phyloP scores from a whole-genome alignment of 1,284 basidiomycete genomes.

The Tilletia horrida region DNA sequence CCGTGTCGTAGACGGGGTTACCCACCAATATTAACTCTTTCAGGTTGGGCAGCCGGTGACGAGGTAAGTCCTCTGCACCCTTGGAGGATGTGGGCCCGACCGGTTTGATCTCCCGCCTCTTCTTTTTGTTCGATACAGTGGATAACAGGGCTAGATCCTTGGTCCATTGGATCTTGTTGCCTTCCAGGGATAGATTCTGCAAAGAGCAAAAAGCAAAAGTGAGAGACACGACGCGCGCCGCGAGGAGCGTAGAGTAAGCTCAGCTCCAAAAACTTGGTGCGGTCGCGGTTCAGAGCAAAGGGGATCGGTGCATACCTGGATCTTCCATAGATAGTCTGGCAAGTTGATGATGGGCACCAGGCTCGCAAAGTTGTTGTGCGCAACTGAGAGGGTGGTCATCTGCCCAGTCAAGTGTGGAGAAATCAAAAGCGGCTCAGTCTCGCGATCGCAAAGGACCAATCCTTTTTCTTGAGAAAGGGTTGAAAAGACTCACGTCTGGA shows the following conservation, averaged over 20 bases:
- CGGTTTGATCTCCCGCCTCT: neutral
- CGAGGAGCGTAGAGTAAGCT: too few relatives aligned
- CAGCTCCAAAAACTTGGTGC: too few relatives aligned
- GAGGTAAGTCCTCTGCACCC: neutral
- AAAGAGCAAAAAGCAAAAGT: neutral
- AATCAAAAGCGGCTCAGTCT: neutral
- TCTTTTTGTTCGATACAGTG: slow-evolving; percentile 23
- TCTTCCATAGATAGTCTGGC: slow-evolving; percentile 59
- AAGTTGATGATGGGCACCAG: slow-evolving; percentile 34
- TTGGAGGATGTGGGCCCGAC: too few relatives aligned
- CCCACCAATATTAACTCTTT: slow-evolving; percentile 72
- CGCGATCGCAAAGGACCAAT: neutral
- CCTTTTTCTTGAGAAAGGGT: neutral
- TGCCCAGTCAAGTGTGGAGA: slow-evolving; percentile 58
- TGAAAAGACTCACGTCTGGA: slow-evolving; percentile 63
- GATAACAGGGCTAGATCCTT: slow-evolving; percentile 45
- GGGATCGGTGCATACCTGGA: slow-evolving; percentile 23
- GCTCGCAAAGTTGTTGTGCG: slow-evolving; percentile 38
- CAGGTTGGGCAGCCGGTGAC: slow-evolving; percentile 29
- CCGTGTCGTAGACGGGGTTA: slow-evolving; percentile 71
- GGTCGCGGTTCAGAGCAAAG: too few relatives aligned
- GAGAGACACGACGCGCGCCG: too few relatives aligned
- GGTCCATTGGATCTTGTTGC: slow-evolving; percentile 53
- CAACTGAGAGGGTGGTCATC: slow-evolving; percentile 40
- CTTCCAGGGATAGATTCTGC: slow-evolving; percentile 71